Evolutionary conservation across 495 filamentous ascomycete genomes (phyloP).

Genomic region (Aspergillus incahuasiensis): DNA sequence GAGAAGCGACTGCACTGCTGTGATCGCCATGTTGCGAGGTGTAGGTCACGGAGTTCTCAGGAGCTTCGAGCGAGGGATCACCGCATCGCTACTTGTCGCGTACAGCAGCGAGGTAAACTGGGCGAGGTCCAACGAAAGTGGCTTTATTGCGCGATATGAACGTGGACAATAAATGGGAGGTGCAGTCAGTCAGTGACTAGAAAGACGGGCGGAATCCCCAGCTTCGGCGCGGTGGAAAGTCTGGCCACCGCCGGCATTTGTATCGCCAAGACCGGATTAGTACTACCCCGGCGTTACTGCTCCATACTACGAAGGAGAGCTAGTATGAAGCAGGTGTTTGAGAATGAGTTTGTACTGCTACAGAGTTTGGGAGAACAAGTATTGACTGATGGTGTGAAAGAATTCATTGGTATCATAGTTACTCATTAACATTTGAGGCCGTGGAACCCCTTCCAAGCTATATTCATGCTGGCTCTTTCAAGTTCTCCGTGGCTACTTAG

Average conservation of each 20-base stretch:
- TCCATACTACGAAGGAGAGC: too few species aligned
- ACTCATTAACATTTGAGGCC: background rate
- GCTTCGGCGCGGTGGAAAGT: constrained; percentile 14
- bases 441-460: background rate
- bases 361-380: background rate
- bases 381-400: too few species aligned
- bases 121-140: background rate
- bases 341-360: background rate
- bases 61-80: constrained; percentile 23
- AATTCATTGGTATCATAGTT: background rate
- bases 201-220: constrained; percentile 6
- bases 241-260: constrained; percentile 16
- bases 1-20: constrained; percentile 38
- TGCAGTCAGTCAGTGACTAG: constrained; percentile 3
- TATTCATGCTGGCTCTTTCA: constrained; percentile 62
- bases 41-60: constrained; percentile 22
- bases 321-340: background rate
- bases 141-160: background rate
- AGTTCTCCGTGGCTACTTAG: constrained; percentile 69
- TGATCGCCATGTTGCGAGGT: constrained; percentile 46
- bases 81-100: constrained; percentile 31
- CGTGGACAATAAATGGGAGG: background rate
- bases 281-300: background rate
- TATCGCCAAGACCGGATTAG: constrained; percentile 18
- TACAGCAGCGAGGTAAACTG: background rate